Evolutionary conservation across 345 rosid species (phyloP).

Genomic region (Excoecaria cochinchinensis): DNA sequence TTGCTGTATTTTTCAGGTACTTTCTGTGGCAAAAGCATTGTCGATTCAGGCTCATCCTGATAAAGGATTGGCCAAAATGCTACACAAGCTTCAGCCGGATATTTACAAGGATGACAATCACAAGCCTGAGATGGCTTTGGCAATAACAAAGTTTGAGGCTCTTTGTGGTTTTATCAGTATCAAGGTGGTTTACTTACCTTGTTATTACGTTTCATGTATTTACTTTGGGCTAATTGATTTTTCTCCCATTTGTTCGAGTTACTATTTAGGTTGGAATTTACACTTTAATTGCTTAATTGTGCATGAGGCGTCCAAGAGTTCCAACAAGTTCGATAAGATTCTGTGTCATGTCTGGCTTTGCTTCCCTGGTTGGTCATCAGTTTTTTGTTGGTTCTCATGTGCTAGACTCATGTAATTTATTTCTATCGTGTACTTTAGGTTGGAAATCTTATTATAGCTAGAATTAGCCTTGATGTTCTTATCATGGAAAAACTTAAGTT

Average conservation of each 20-base stretch:
- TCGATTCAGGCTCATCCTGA: constrained; percentile 99
- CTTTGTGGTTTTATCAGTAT: constrained; percentile 80
- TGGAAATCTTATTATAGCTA: neutral
- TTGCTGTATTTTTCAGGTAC: constrained; percentile 47
- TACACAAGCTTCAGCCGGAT: constrained; percentile 76
- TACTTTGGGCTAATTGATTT: neutral
- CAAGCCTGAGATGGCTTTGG: constrained; percentile 99
- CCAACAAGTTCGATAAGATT: neutral
- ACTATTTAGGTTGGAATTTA: neutral
- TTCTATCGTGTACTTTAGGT: neutral
- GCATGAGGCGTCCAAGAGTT: neutral
- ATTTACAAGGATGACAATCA: constrained; percentile 86
- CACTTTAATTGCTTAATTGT: neutral
- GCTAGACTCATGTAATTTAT: neutral
- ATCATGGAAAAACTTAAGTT: no score
- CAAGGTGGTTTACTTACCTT: constrained; percentile 44
- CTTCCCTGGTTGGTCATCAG: neutral
- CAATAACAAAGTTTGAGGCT: constrained; percentile 86
- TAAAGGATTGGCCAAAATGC: constrained; percentile 63
- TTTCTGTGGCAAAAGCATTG: constrained; percentile 85
- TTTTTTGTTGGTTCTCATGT: no score
- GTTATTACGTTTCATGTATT: neutral
- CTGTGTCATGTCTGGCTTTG: neutral
- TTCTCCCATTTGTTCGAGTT: neutral
- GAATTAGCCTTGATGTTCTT: neutral